Conservation (phyloP, 768 basidiomycete genomes). For the Macrolepiota albuminosa region DNA sequence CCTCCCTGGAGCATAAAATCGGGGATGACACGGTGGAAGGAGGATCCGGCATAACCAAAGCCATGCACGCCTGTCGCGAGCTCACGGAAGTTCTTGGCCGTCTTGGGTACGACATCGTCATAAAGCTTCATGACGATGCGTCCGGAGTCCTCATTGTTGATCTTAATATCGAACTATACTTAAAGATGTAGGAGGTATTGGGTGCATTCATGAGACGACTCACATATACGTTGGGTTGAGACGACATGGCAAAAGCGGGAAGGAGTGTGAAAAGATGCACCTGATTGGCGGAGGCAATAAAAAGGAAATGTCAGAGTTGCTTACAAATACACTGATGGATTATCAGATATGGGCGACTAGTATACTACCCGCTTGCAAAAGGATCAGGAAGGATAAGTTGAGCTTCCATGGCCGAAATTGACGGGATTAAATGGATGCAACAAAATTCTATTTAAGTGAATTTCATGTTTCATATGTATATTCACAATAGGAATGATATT, state of each 20-base stretch:
- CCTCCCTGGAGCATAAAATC: constrained; percentile 88
- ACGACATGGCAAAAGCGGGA: neutral
- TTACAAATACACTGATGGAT: neutral
- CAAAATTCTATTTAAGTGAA: neutral
- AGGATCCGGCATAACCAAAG: constrained; percentile 62
- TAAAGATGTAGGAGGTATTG: neutral
- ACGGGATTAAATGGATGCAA: neutral
- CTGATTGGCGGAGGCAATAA: constrained; percentile 2
- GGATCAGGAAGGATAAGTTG: neutral
- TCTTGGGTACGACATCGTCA: constrained; percentile 73
- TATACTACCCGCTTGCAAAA: too few species aligned
- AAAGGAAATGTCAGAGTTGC: constrained; percentile 3
- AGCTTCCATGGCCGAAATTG: too few species aligned
- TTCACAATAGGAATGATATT: neutral
- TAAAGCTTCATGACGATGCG: constrained; percentile 83
- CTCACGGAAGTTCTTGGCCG: constrained; percentile 84
- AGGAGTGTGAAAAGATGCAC: neutral
- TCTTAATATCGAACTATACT: constrained; percentile 63
- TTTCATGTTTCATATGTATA: neutral
- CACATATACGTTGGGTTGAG: neutral
- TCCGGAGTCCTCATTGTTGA: constrained; percentile 36
- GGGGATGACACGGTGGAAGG: constrained; percentile 83
- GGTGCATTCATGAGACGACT: neutral
- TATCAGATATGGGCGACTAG: neutral
- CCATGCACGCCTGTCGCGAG: constrained; percentile 74